phyloP scores from a whole-genome alignment of 2,329 filamentous ascomycete genomes.

The Neospermospora avenae region DNA sequence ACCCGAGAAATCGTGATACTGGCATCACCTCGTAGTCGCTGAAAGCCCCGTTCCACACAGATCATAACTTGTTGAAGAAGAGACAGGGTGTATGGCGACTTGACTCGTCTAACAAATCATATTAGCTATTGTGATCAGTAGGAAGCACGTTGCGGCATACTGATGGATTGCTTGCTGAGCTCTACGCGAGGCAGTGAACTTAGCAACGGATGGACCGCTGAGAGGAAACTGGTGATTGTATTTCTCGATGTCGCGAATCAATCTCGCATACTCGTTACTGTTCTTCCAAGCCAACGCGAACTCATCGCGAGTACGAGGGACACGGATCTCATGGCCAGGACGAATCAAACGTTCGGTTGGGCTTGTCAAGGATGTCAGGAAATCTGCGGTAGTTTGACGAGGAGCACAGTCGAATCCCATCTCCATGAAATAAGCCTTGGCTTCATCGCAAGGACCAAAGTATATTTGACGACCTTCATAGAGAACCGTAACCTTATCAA shows the following conservation, averaged over 20 bases:
- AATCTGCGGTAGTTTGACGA: constrained; percentile 56
- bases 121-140: constrained; percentile 32
- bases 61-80: constrained; percentile 45
- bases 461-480: constrained; percentile 68
- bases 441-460: constrained; percentile 60
- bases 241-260: constrained; percentile 45
- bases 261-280: constrained; percentile 42
- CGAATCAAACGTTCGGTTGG: constrained; percentile 53
- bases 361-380: constrained; percentile 71
- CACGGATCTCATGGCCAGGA: constrained; percentile 52
- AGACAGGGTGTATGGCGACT: constrained; percentile 78
- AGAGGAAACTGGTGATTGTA: constrained; percentile 44
- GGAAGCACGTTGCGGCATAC: constrained; percentile 9
- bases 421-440: constrained; percentile 63
- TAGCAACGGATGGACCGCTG: constrained; percentile 31
- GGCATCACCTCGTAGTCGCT: constrained; percentile 67
- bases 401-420: constrained; percentile 69
- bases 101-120: constrained; percentile 36
- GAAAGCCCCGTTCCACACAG: constrained; percentile 67
- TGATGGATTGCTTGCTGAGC: constrained; percentile 40
- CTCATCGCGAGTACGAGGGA: constrained; percentile 52
- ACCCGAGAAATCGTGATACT: constrained; percentile 20
- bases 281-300: constrained; percentile 48
- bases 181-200: constrained; percentile 34
- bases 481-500: constrained; percentile 66